Conservation (phyloP, 169 alveolate species). For the Theileria orientalis region DNA sequence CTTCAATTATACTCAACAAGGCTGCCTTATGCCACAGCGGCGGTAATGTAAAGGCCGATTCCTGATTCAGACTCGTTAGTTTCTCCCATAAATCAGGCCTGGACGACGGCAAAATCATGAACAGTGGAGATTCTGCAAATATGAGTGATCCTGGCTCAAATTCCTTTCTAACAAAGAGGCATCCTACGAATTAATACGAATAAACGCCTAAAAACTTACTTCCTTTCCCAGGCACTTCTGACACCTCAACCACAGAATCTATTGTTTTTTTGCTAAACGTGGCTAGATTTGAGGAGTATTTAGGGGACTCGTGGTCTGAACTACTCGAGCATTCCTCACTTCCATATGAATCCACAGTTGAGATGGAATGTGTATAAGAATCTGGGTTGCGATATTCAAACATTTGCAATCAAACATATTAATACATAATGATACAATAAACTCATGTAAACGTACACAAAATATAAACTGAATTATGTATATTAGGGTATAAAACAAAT, state of each 20-base stretch:
- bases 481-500: background rate
- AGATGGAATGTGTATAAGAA: constrained; percentile 5
- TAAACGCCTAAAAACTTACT: constrained; percentile 39
- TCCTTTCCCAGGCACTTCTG: constrained; percentile 78
- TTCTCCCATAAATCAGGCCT: constrained; percentile 69
- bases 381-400: constrained; percentile 2
- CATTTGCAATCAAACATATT: background rate
- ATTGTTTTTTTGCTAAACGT: constrained; percentile 59
- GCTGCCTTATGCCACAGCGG: constrained; percentile 86
- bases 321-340: background rate
- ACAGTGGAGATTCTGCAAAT: constrained; percentile 77
- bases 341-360: background rate
- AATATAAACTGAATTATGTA: background rate
- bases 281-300: background rate
- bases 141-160: constrained; percentile 80
- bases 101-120: constrained; percentile 74
- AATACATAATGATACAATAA: background rate
- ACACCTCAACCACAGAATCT: constrained; percentile 71
- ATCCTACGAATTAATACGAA: constrained; percentile 33
- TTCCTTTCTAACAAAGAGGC: constrained; percentile 70
- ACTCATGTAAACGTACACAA: background rate
- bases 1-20: constrained; percentile 65
- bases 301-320: constrained; percentile 2
- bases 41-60: constrained; percentile 67
- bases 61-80: constrained; percentile 60